Conservation (phyloP, 179 eudicot species). For the Silene noctiflora region DNA sequence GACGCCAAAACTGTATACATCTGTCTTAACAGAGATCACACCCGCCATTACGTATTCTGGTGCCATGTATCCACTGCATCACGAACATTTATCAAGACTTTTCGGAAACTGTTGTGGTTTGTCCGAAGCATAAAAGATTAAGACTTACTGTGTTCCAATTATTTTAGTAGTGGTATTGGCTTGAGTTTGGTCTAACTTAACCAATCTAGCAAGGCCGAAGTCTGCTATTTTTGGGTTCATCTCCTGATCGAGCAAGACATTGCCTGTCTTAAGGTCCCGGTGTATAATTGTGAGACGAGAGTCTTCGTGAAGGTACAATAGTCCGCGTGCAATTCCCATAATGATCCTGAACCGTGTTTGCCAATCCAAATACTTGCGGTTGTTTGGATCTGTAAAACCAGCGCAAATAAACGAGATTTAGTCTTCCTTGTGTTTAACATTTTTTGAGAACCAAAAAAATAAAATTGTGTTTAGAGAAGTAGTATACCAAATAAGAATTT, state of each 20-base stretch:
- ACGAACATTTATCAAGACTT: background rate
- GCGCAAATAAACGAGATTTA: too few species aligned
- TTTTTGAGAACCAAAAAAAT: too few species aligned
- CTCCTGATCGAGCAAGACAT: conserved; percentile 15
- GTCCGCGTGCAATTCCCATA: conserved; percentile 19
- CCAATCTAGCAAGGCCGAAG: conserved; percentile 18
- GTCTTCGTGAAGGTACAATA: conserved; percentile 20
- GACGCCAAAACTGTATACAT: background rate
- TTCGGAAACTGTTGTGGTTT: background rate
- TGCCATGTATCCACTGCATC: background rate
- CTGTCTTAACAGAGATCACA: too few species aligned
- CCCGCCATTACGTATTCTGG: too few species aligned
- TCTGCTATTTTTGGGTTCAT: conserved; percentile 26
- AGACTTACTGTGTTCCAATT: conserved; percentile 19
- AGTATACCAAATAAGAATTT: too few species aligned
- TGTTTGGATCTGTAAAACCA: conserved; percentile 14
- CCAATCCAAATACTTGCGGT: conserved; percentile 18
- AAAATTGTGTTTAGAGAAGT: too few species aligned
- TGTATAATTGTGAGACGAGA: conserved; percentile 20
- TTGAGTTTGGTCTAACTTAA: conserved; percentile 10
- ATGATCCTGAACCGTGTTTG: conserved; percentile 19
- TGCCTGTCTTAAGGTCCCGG: conserved; percentile 14
- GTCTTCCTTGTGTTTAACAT: too few species aligned
- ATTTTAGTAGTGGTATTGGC: conserved; percentile 6
- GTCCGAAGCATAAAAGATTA: background rate